Percentiles rank a stretch among this genome's conserved stretches.
These are phyloP conservation scores for Alternaria sp. DNA, from an alignment of 2,329 filamentous ascomycete species.

Conservation along the genomic window DNA sequence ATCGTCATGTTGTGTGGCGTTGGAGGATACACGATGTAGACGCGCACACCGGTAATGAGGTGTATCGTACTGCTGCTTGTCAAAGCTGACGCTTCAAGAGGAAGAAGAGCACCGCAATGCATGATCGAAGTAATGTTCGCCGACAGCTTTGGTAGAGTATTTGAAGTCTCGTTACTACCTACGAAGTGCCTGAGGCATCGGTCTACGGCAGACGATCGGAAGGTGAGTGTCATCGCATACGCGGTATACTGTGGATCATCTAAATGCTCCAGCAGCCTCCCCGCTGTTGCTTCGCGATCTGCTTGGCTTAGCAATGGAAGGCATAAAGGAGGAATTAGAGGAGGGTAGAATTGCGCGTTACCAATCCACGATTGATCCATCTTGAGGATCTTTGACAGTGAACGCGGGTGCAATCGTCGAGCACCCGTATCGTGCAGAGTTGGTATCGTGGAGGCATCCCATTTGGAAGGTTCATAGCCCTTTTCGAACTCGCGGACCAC, in stretches of 20 bases:
- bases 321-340: not conserved
- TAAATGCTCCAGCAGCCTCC: not conserved
- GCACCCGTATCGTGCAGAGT: not conserved
- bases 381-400: not conserved
- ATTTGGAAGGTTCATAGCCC: not conserved
- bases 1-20: conserved; percentile 1
- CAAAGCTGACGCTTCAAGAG: not conserved
- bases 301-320: not conserved
- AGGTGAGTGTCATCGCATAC: not conserved
- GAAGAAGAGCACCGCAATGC: conserved; percentile 7
- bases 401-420: not conserved
- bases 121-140: not conserved
- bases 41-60: not conserved
- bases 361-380: not conserved
- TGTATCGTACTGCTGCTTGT: not conserved
- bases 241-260: not conserved
- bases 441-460: not conserved
- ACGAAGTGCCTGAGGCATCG: not conserved
- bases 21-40: conserved; percentile 4
- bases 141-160: not conserved
- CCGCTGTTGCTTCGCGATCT: not conserved
- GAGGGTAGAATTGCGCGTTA: not conserved
- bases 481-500: not conserved
- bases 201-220: not conserved
- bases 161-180: not conserved